A percentile compares a stretch with the other conserved stretches of the same genome.
Evolutionary conservation across 2,329 filamentous ascomycete genomes (phyloP).

Genomic region (Graphiopsis chlorocephala): DNA sequence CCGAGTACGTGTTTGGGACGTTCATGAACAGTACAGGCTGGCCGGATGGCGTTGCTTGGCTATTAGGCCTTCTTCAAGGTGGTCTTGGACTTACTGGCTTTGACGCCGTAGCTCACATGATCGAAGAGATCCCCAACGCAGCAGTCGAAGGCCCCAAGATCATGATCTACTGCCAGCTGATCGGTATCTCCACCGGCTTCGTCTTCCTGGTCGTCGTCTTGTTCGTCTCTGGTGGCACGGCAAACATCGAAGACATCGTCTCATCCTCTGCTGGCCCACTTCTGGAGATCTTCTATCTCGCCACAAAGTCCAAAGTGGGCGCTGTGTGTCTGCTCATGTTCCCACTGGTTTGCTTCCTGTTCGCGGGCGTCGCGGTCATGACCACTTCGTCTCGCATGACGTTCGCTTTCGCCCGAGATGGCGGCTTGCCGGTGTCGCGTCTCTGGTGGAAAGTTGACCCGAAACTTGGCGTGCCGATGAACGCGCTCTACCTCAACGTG

Average conservation of each 20-base stretch:
- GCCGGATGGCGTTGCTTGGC: slow-evolving; percentile 64
- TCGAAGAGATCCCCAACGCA: slow-evolving; percentile 59
- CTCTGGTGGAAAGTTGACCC: slow-evolving; percentile 62
- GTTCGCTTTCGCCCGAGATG: slow-evolving; percentile 64
- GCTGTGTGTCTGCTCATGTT: slow-evolving; percentile 66
- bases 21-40: slow-evolving; percentile 67
- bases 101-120: slow-evolving; percentile 45
- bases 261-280: slow-evolving; percentile 56
- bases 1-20: slow-evolving; percentile 60
- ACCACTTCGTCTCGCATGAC: slow-evolving; percentile 65
- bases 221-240: slow-evolving; percentile 54
- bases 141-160: slow-evolving; percentile 61
- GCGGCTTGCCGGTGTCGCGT: slow-evolving; percentile 61
- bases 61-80: slow-evolving; percentile 56
- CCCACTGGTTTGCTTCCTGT: slow-evolving; percentile 61
- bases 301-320: slow-evolving; percentile 60
- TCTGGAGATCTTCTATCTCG: slow-evolving; percentile 61
- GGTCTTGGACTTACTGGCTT: slow-evolving; percentile 52
- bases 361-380: slow-evolving; percentile 63
- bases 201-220: slow-evolving; percentile 62
- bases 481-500: slow-evolving; percentile 61
- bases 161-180: slow-evolving; percentile 63
- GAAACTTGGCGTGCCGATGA: slow-evolving; percentile 62
- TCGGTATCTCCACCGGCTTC: slow-evolving; percentile 62
- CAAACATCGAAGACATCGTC: slow-evolving; percentile 57